Base-by-base conservation (phyloP, 1,139 yeast species). In the Lizanozyma gosingica region DNA sequence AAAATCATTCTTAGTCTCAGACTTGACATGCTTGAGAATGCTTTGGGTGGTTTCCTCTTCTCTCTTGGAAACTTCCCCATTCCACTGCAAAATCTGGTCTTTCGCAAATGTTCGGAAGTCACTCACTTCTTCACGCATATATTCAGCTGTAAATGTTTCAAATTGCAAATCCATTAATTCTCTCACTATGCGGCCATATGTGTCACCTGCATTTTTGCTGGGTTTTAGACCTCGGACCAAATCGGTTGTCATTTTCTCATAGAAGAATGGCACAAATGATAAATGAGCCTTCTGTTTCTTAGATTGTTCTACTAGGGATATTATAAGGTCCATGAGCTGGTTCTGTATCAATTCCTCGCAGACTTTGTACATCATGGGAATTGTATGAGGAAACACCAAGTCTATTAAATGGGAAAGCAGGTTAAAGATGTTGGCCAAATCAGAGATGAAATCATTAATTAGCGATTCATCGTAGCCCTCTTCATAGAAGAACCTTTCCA, bases 341-440 rank as follows among this genome's bases (percentile, higher is more conserved):
- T 67, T 70, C 11, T 71, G 56, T 1, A 69, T 62, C 40, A 70
- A 54, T 45, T 71, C 76, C 47, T 71, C 76, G 41, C 72, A 59
- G 1, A 71, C 68, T 45, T 68, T 68, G 51, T 65, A 67, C 75
- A 70, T 70, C 68, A 71, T 67, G 1, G 76, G 74, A 4, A 70
- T 57, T 1, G 60, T 43, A 17, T 49, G 57, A 1, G 75, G 73
- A 45, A 71, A 71, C 4, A 70, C 63, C 15, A 50, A 49, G 43
- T 71, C 75, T 15, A 70, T 63, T 2, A 67, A 56, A 11, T 44
- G 42, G 1, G 70, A 53, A 41, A 67, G 65, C 32, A 60, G 53
- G 46, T 71, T 66, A 52, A 71, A 66, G 1, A 63, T 54, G 2
- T 45, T 43, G 0, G 67, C 63, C 11, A 69, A 43, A 14, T 57